Conservation (phyloP, 805 yeast genomes). For the Sugiyamaella marilandica region DNA sequence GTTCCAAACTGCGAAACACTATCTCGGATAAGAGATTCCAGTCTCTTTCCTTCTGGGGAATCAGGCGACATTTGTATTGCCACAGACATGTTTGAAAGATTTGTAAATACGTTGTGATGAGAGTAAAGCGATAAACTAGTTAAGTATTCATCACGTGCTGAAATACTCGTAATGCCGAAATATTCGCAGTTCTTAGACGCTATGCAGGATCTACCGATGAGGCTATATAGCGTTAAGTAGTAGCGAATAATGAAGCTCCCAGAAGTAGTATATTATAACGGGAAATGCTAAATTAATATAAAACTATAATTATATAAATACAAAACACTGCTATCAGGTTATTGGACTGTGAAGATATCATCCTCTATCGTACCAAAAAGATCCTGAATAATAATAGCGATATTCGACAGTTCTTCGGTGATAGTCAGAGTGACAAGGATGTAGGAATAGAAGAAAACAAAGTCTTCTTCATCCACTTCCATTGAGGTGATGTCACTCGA, state of each 20-base stretch:
- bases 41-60: conserved; percentile 16
- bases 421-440: conserved; percentile 66
- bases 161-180: too few relatives aligned
- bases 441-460: conserved; percentile 71
- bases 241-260: too few relatives aligned
- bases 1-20: conserved; percentile 22
- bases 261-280: too few relatives aligned
- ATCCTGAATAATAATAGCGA: conserved; percentile 50
- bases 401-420: conserved; percentile 56
- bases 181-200: too few relatives aligned
- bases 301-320: too few relatives aligned
- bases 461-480: conserved; percentile 56
- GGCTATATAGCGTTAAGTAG: too few relatives aligned
- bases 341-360: conserved; percentile 37
- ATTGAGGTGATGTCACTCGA: conserved; percentile 24
- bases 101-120: too few relatives aligned
- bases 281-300: too few relatives aligned
- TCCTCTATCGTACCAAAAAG: conserved; percentile 64
- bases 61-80: conserved; percentile 3
- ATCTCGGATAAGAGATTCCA: conserved; percentile 19
- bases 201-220: too few relatives aligned
- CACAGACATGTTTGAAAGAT: conserved; percentile 1
- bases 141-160: too few relatives aligned
- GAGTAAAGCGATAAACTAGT: too few relatives aligned
- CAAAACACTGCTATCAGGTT: neutral